phyloP scores from a whole-genome alignment of 495 filamentous ascomycete genomes.

The Penicillium paradoxum region DNA sequence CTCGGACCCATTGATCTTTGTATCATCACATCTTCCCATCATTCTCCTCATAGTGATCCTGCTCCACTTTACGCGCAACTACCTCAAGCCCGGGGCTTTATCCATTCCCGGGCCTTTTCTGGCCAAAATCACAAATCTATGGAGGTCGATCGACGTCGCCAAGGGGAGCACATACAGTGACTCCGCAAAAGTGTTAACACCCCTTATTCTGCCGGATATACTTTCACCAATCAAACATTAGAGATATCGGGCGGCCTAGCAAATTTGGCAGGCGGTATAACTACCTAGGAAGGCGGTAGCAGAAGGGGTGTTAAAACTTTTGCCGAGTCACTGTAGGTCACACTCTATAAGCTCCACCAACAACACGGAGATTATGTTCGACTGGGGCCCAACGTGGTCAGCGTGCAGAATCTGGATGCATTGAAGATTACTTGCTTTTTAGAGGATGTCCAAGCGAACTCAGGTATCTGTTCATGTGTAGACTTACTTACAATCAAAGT shows the following conservation, averaged over 20 bases:
- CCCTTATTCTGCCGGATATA: no score
- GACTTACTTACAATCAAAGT: no score
- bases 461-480: no score
- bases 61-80: not conserved
- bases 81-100: not conserved
- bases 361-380: not conserved
- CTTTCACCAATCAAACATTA: no score
- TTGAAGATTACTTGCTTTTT: not conserved
- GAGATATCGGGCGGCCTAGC: no score
- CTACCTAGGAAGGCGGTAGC: no score
- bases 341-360: not conserved
- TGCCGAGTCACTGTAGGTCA: no score
- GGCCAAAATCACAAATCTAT: not conserved
- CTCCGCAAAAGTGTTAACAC: no score
- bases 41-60: not conserved
- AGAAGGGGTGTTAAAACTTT: no score
- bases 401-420: not conserved
- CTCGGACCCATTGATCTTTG: not conserved
- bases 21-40: not conserved
- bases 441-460: no score
- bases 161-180: not conserved
- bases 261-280: no score
- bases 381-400: not conserved
- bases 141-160: not conserved
- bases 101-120: not conserved